Base-by-base conservation (phyloP, 257 asterid genomes). In the Przewalskia tangutica region DNA sequence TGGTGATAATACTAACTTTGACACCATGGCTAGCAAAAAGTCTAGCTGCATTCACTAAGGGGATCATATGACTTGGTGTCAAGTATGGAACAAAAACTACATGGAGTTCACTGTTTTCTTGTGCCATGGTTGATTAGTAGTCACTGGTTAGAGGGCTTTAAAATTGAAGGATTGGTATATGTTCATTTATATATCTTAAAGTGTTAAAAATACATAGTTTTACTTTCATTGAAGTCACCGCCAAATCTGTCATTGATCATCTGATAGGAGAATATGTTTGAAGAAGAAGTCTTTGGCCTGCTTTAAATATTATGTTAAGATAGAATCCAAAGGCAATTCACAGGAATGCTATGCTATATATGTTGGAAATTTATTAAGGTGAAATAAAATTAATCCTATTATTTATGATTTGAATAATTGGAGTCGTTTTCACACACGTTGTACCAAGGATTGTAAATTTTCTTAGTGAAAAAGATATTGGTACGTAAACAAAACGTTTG, bases 11-110 rank as follows among this genome's bases (percentile, higher is more conserved):
- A 11, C 86, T 85, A 23, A 75, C 85, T 66, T 77, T 83, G 20
- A 85, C 79, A 7, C 88, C 89, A 32, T 81, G 85, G 44, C 84
- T 81, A 9, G 89, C 89, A 38, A 87, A 80, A 18, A 87, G 63
- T 56, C 84, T 80, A 10, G 86, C 85, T 8, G 80, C 76, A 64
- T 87, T 77, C 6, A 87, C 85, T 10, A 83, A 76, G 0, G 88
- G 88, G 34, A 87, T 81, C 82, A 87, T 77, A 3, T 87, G 89
- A 79, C 88, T 46, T 27, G 32, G 32, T 27, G 32, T 27, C 32
- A 87, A 78, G 70, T 65, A 77, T 34, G 89, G 86, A 27, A 87
- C 54, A 20, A 85, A 85, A n/a, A 84, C 64, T 4, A 80, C 86
- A 32, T 86, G 88, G 53, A 83, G 86, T 73, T 73, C 2, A 48